Conservation (phyloP, 345 rosid genomes). For the Hibiscus syriacus region DNA sequence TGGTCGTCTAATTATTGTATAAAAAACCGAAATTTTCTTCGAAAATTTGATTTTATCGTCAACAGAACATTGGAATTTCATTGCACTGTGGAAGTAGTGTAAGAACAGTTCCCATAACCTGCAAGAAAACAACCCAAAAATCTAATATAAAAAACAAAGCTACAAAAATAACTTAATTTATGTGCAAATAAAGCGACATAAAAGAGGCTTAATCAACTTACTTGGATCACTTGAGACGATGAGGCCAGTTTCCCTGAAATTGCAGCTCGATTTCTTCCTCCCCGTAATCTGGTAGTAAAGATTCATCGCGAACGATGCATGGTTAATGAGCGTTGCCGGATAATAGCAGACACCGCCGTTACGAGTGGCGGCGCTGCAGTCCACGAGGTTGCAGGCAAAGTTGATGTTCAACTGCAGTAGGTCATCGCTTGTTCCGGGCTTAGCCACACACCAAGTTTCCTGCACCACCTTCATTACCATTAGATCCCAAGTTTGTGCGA, state of each 20-base stretch:
- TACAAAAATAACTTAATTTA: not conserved
- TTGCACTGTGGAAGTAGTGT: not conserved
- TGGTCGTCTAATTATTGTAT: too few relatives aligned
- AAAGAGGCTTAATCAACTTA: not conserved
- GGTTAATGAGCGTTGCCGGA: slow-evolving; percentile 13
- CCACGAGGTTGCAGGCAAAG: slow-evolving; percentile 13
- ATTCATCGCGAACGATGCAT: slow-evolving; percentile 26
- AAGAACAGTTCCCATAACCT: not conserved
- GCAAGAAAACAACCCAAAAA: not conserved
- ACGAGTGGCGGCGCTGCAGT: slow-evolving; percentile 4
- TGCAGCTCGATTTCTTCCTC: not conserved
- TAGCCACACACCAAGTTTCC: slow-evolving; percentile 16
- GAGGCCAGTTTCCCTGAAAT: not conserved
- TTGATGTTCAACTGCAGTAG: slow-evolving; percentile 4
- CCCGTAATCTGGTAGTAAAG: slow-evolving; percentile 13
- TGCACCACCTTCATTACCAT: not conserved
- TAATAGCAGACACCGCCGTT: slow-evolving; percentile 12
- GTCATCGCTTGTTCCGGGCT: slow-evolving; percentile 4
- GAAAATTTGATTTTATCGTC: not conserved
- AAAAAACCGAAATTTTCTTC: not conserved
- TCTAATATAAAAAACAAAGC: not conserved
- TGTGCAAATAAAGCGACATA: not conserved
- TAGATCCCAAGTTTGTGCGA: not conserved
- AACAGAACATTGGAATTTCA: not conserved
- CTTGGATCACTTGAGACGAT: slow-evolving; percentile 15